Evolutionary conservation across 2,329 filamentous ascomycete species (phyloP), one percentile per base, ranked within the genome.

Genomic region (Claviceps arundinis): DNA sequence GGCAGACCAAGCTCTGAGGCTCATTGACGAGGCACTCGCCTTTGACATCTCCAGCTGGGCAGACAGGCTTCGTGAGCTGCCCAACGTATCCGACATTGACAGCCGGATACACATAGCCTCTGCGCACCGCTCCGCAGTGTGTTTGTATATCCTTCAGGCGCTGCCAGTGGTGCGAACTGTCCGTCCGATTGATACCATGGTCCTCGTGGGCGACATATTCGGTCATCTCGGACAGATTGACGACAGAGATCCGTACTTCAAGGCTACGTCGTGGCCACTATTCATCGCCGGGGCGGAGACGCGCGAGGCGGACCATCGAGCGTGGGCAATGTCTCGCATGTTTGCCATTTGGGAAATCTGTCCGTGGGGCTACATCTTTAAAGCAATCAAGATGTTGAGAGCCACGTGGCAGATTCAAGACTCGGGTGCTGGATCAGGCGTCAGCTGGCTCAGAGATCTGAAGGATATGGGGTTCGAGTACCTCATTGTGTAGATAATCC

Each of bases 221-320:
- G 58, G 64, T n/a, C 72, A 79, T 54, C 66, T 81, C 24, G 72
- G 70, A 5, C 65, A 68, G 50, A 70, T 81, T 38, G 67, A 66
- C 30, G 68, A 71, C 19, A 62, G 67, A 2, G 75, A 78, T 57
- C 70, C 72, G 6, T 69, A 79, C 43, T 81, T 78, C 66, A 81
- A 80, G 60, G 78, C 74, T 7, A 78, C 76, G 2, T 74, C 74
- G n/a, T 81, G 77, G 77, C 76, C 78, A 1, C 68, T 76, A 0
- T 80, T 81, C 56, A 71, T 81, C 34, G 75, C 75, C 2, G 78
- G 78, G 1, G 77, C 77, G 0, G 77, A 80, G 58, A 73, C 74
- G 3, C 69, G 69, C 43, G 70, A 76, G 50, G 62, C 65, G 0
- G 64, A 67, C 38, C 72, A 72, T 52, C 68, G 76, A 41, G 66